phyloP scores from a whole-genome alignment of 2,329 filamentous ascomycete species.

The Penicillium sp. region DNA sequence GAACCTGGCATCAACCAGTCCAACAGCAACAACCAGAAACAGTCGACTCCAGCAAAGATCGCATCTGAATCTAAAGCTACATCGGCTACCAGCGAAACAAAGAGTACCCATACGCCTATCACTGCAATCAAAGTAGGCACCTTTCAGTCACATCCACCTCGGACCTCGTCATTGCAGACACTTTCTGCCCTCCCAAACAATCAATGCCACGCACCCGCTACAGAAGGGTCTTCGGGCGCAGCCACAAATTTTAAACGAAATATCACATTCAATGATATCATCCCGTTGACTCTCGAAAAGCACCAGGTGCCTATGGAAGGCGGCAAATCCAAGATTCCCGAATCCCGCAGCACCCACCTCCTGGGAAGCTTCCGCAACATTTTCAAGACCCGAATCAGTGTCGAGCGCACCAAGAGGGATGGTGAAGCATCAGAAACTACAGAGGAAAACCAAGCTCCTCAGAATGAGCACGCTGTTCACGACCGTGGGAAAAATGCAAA shows the following conservation, averaged over 20 bases:
- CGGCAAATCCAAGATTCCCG: constrained; percentile 11
- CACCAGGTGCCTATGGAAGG: not conserved
- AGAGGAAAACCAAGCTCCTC: constrained; percentile 5
- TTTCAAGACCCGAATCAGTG: constrained; percentile 20
- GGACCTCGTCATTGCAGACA: constrained; percentile 21
- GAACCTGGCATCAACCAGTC: not conserved
- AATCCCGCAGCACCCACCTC: constrained; percentile 22
- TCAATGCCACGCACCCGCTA: not conserved
- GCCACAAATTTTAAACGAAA: not conserved
- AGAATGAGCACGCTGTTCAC: not conserved
- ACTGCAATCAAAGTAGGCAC: constrained; percentile 5
- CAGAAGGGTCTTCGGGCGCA: not conserved
- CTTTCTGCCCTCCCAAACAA: constrained; percentile 15
- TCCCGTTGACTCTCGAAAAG: not conserved
- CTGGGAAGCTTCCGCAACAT: constrained; percentile 28
- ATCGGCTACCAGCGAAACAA: not conserved
- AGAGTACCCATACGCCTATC: not conserved
- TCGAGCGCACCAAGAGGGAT: constrained; percentile 8
- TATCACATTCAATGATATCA: constrained; percentile 18
- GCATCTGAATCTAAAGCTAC: not conserved
- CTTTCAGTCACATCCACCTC: constrained; percentile 18
- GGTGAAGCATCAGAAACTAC: not conserved
- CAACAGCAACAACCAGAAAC: not conserved
- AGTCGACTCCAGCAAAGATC: constrained; percentile 15
- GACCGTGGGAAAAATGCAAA: constrained; percentile 14